Conservation (phyloP, 331 rosid species). For the Malus hybrid region DNA sequence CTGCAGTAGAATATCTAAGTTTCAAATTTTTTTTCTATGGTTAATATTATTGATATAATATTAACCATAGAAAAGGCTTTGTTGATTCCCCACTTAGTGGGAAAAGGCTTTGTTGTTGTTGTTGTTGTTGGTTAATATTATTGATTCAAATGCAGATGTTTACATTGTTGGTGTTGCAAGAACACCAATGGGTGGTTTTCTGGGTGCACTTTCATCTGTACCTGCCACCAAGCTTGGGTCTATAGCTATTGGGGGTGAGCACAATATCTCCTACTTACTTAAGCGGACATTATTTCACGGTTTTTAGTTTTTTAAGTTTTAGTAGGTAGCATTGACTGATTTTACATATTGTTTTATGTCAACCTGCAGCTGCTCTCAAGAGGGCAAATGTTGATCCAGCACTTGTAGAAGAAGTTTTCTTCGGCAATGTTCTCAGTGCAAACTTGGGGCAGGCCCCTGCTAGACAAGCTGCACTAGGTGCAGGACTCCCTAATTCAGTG, state of each 20-base stretch:
- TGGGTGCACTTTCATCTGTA: slow-evolving; percentile 76
- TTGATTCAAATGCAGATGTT: slow-evolving; percentile 55
- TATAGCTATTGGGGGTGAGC: slow-evolving; percentile 70
- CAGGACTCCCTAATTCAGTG: slow-evolving; percentile 83
- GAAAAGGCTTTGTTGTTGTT: too few species aligned
- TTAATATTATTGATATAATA: slow-evolving; percentile 4
- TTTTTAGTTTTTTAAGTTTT: neutral
- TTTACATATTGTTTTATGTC: neutral
- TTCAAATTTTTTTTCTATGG: neutral
- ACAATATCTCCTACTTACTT: neutral
- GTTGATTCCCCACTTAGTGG: too few species aligned
- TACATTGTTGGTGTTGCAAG: slow-evolving; percentile 95
- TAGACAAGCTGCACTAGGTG: slow-evolving; percentile 95
- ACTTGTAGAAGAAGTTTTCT: slow-evolving; percentile 81
- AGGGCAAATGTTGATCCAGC: slow-evolving; percentile 86
- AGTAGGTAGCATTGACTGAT: neutral
- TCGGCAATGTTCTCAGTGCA: slow-evolving; percentile 94
- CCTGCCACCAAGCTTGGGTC: slow-evolving; percentile 93
- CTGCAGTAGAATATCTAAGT: neutral
- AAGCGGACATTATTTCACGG: neutral
- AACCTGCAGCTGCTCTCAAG: slow-evolving; percentile 74
- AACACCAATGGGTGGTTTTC: slow-evolving; percentile 96
- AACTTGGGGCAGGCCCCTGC: slow-evolving; percentile 99
- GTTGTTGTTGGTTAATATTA: slow-evolving; percentile 9
- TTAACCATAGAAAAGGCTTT: too few species aligned